These are phyloP conservation scores for Rhodocollybia butyracea DNA, from an alignment of 768 basidiomycete species.

Conservation along the genomic window DNA sequence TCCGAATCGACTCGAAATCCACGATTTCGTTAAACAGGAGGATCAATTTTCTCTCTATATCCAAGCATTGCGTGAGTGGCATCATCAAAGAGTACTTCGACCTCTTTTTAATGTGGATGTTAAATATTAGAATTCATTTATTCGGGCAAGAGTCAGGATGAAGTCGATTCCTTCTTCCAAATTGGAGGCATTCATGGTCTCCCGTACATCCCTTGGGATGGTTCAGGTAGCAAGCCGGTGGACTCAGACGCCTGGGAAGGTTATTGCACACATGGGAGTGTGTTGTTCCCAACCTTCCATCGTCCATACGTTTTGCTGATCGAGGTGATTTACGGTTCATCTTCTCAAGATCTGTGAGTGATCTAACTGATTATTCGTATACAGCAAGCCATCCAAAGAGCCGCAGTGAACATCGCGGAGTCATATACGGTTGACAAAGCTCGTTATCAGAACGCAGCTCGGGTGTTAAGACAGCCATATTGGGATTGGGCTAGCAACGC, in stretches of 20 bases:
- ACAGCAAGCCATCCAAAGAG: slow-evolving; percentile 45
- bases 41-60: slow-evolving; percentile 49
- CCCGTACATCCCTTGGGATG: slow-evolving; percentile 44
- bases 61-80: slow-evolving; percentile 42
- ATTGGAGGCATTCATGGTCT: slow-evolving; percentile 52
- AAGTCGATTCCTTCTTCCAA: slow-evolving; percentile 38
- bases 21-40: slow-evolving; percentile 37
- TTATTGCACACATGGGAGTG: slow-evolving; percentile 53
- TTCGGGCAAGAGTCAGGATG: slow-evolving; percentile 21
- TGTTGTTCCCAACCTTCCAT: slow-evolving; percentile 56
- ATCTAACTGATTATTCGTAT: neutral
- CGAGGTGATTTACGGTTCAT: slow-evolving; percentile 32
- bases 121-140: slow-evolving; percentile 27
- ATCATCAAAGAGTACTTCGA: neutral
- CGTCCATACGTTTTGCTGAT: slow-evolving; percentile 47
- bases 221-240: slow-evolving; percentile 26
- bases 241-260: slow-evolving; percentile 32
- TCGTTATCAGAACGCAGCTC: slow-evolving; percentile 32
- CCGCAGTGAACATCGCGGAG: slow-evolving; percentile 37
- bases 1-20: slow-evolving; percentile 41
- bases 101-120: neutral
- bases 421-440: slow-evolving; percentile 31
- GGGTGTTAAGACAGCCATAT: slow-evolving; percentile 37
- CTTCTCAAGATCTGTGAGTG: neutral
- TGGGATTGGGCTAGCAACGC: slow-evolving; percentile 49